These are phyloP conservation scores for Fraxinus greggii DNA, from an alignment of 305 asterid genomes.

Conservation along the genomic window DNA sequence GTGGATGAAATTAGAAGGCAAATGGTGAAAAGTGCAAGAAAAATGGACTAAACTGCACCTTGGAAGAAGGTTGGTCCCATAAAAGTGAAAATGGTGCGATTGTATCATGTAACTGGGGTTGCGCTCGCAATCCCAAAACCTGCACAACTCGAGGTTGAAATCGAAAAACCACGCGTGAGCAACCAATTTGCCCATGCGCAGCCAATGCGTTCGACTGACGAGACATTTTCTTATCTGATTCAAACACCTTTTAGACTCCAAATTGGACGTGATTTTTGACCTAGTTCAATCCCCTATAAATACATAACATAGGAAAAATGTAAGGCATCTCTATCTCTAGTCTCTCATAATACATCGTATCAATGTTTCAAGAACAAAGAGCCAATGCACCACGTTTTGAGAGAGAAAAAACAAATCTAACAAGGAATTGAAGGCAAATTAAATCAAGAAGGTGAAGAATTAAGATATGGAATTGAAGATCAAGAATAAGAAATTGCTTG, in stretches of 20 bases:
- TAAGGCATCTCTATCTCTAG: no score
- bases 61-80: background rate
- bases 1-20: background rate
- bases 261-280: background rate
- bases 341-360: no score
- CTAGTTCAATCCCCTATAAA: background rate
- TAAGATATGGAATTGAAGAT: no score
- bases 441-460: no score
- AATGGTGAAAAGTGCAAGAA: background rate
- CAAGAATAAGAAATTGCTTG: no score
- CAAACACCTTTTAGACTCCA: background rate
- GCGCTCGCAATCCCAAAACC: background rate
- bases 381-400: no score
- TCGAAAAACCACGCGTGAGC: background rate
- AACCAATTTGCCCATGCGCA: background rate
- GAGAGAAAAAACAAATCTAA: no score
- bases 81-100: no score
- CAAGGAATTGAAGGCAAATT: no score
- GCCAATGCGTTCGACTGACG: background rate
- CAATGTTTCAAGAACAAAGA: no score
- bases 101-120: background rate
- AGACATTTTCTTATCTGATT: no score
- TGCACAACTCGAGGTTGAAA: background rate
- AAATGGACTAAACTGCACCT: background rate
- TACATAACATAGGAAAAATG: no score